These are phyloP conservation scores for Acer saccharum DNA, from an alignment of 345 rosid species.

Conservation along the genomic window DNA sequence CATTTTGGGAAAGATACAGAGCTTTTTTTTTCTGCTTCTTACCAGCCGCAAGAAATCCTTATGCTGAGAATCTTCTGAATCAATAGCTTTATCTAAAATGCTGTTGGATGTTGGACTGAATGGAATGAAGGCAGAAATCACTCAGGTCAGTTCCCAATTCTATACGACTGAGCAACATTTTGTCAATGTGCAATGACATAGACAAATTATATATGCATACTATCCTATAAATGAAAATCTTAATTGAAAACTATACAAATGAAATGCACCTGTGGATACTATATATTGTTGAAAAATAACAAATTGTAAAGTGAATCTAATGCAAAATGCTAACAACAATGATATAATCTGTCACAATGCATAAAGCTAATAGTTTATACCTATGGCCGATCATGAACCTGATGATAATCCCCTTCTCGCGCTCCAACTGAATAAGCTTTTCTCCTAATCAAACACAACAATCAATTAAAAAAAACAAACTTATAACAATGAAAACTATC, in stretches of 20 bases:
- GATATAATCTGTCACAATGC: not conserved
- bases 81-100: conserved; percentile 94
- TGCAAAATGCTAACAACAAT: not conserved
- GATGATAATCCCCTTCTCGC: conserved; percentile 84
- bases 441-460: conserved; percentile 49
- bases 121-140: conserved; percentile 19
- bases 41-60: conserved; percentile 98
- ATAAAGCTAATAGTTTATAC: conserved; percentile 24
- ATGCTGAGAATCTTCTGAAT: conserved; percentile 92
- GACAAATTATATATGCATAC: not conserved
- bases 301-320: not conserved
- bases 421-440: conserved; percentile 76
- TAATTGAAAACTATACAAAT: not conserved
- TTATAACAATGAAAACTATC: not conserved
- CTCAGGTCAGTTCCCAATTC: conserved; percentile 17
- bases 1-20: not conserved
- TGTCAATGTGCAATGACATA: not conserved
- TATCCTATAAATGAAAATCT: not conserved
- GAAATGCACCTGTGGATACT: not conserved
- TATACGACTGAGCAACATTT: not conserved
- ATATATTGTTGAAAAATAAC: not conserved
- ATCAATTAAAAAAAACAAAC: conserved; percentile 11
- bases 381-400: conserved; percentile 99
- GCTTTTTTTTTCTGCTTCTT: conserved; percentile 18
- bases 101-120: conserved; percentile 94